Evolutionary conservation across 768 basidiomycete species (phyloP).

Genomic region (Rhizopogon vulgaris): DNA sequence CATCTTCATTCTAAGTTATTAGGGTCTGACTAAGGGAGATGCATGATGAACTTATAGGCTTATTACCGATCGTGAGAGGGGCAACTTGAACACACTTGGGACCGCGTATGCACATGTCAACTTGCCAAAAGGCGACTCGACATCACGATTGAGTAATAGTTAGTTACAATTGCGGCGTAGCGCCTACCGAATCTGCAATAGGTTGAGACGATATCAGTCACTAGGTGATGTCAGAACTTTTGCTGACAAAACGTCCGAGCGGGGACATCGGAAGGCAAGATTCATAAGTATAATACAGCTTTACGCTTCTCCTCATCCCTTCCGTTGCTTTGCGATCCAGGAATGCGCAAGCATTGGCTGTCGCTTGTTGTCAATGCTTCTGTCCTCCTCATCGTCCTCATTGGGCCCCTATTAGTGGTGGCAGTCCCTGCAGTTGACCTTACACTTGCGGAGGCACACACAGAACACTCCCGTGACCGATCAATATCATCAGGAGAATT

Average conservation of each 20-base stretch:
- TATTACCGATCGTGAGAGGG: no score
- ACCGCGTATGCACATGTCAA: no score
- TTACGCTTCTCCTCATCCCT: not conserved
- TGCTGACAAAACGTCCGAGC: slow-evolving; percentile 4
- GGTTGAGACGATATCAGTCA: no score
- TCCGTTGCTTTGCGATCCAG: not conserved
- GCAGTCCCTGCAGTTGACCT: not conserved
- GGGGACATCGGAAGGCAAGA: not conserved
- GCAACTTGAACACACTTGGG: no score
- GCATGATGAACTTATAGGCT: no score
- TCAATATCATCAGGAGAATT: not conserved
- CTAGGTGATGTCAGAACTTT: not conserved
- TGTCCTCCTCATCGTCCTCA: slow-evolving; percentile 5
- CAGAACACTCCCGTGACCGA: not conserved
- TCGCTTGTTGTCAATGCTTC: not conserved
- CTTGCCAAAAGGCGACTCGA: no score
- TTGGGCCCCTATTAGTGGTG: not conserved
- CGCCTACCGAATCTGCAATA: no score
- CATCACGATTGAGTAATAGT: no score
- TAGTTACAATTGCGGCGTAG: no score
- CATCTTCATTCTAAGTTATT: no score
- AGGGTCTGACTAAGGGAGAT: no score
- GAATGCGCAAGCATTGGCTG: slow-evolving; percentile 7
- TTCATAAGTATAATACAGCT: not conserved
- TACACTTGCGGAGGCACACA: not conserved